Base-by-base conservation (phyloP, 257 asterid species). In the Solanum pinnatisectum region DNA sequence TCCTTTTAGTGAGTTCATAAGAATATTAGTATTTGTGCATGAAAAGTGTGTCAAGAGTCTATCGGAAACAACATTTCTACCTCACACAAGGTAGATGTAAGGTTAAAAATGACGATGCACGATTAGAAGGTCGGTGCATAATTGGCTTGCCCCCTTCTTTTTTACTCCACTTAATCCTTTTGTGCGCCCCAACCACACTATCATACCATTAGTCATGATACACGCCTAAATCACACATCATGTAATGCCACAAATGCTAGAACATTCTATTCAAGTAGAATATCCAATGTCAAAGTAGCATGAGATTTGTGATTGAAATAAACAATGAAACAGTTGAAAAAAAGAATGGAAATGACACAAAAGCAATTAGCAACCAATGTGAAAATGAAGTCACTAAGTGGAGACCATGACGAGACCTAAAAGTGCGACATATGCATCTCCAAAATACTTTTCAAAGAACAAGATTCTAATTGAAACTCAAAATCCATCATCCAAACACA, bases 361-460 rank as follows among this genome's bases (percentile, higher is more conserved):
- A 25, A 44, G 85, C 85, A 79, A 79, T 44, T 44, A 79, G 10
- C 40, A 81, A 81, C 6, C 39, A 46, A 46, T 46, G 68, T 8
- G 16, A 67, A 44, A 40, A 56, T 39, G 35, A 42, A 23, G 46
- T 4, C 52, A n/a, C 27, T 3, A 72, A 81, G 86, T 83, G 88
- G 88, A 39, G 33, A 81, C 40, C 88, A 87, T 84, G 88, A 89
- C 25, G 27, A 87, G 88, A 84, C 84, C 52, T 74, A 84, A 89
- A 89, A 83, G 88, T 49, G 16, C 56, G 39, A 36, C 27, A 77
- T 35, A 60, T 36, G 68, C 36, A 16, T 46, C 67, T 46, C 85
- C 25, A 79, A 42, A 15, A 44, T 18, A 74, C 67, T 8, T 42
- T n/a, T 79, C 40, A 27, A 79, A 81, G 40, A 46, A 44, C 40